Base-by-base conservation (phyloP, 2,329 filamentous ascomycete species). In the Venturia effusa region DNA sequence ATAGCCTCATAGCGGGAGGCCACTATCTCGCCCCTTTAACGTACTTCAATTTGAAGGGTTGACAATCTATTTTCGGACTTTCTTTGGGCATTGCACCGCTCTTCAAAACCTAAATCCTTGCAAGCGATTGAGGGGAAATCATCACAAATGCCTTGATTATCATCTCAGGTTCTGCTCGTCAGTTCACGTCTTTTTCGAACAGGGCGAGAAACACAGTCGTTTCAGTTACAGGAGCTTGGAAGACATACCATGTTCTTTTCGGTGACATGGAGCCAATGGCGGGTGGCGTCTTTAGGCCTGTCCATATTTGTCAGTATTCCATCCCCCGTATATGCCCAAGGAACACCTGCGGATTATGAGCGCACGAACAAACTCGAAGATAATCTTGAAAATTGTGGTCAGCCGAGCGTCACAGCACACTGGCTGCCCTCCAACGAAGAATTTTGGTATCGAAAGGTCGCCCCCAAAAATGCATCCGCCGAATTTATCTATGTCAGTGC, bases 401-500 rank as follows among this genome's bases (percentile, higher is more conserved):
- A 64, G 61, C 41, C 63, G 41, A 34, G 22, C 63, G 40, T 66
- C 59, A 7, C 27, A n/a, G 62, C 66, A 19, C 62, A 66, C 40
- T 66, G 66, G 66, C 62, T 66, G n/a, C 61, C 65, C 19, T 34
- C 51, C 15, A 65, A 54, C 34, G 64, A 57, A 51, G 40, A 37
- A 10, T 68, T 68, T 62, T 68, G 67, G 67, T 67, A 67, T 48
- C 40, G 62, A 22, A 48, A 59, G 59, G 55, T 55, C 27, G 24
- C 48, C 59, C 59, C 51, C 19, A 57, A 54, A 15, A 43, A 41
- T 37, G 48, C 63, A 13, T 61, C 63, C 32, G 27, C 63, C 32
- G 27, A 62, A 22, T 68, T 68, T 54, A 34, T 68, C 27, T 64
- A 59, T 61, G 66, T 69, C 10, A 64, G 68, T 48, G 60, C 68